Conservation (phyloP, 192 early-diverging fungal species). For the Dissophora ornata region DNA sequence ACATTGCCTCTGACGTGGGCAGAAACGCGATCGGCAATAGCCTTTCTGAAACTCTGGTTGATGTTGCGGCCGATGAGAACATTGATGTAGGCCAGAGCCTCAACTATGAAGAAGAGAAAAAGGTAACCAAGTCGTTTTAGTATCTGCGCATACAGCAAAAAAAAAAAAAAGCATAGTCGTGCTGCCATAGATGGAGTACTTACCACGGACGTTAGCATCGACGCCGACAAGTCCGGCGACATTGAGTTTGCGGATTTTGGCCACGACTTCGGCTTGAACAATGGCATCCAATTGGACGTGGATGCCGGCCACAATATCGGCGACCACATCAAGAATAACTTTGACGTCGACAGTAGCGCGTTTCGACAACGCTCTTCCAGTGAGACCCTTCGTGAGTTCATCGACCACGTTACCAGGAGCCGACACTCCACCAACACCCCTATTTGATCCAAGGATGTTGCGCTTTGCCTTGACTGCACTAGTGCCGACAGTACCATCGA, state of each 20-base stretch:
- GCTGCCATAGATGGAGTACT: not conserved
- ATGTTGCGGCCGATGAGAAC: not conserved
- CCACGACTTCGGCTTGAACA: not conserved
- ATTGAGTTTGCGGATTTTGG: not conserved
- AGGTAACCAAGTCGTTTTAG: no score
- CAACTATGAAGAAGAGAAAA: no score
- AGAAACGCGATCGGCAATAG: not conserved
- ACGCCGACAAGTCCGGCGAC: not conserved
- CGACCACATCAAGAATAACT: not conserved
- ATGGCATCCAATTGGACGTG: not conserved
- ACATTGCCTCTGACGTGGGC: not conserved
- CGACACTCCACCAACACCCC: no score
- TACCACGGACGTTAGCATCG: not conserved
- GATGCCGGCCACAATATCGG: not conserved
- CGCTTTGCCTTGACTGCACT: no score
- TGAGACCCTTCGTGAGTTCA: no score
- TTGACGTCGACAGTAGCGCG: slow-evolving; percentile 1
- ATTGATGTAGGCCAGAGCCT: not conserved
- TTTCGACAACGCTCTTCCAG: not conserved
- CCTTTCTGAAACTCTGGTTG: no score
- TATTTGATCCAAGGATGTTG: no score
- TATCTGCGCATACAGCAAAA: no score
- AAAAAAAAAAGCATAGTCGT: no score
- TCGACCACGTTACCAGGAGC: no score
- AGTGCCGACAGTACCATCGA: no score